These are phyloP conservation scores for Musa acuminata DNA, from an alignment of 176 grass and related monocot genomes.

Conservation along the genomic window DNA sequence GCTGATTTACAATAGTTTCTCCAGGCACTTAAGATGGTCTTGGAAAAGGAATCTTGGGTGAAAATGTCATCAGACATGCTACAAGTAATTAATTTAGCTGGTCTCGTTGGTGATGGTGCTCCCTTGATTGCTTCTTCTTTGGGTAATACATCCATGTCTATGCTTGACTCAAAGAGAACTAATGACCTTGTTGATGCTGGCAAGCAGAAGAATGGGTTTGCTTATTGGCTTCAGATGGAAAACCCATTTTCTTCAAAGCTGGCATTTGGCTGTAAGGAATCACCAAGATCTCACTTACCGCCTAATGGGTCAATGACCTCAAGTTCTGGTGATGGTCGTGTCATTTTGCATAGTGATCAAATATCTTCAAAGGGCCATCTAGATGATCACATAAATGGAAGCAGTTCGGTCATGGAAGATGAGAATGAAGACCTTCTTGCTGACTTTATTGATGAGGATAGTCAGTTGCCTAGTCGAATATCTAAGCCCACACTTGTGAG, in stretches of 20 bases:
- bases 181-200: conserved; percentile 29
- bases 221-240: conserved; percentile 55
- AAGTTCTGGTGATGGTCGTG: conserved; percentile 23
- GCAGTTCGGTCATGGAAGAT: conserved; percentile 56
- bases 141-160: conserved; percentile 35
- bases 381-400: conserved; percentile 45
- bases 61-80: conserved; percentile 71
- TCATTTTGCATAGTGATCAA: conserved; percentile 18
- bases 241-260: conserved; percentile 72
- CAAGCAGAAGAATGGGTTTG: conserved; percentile 57
- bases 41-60: conserved; percentile 89
- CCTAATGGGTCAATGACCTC: conserved; percentile 31
- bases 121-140: conserved; percentile 47
- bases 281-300: conserved; percentile 39
- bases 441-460: conserved; percentile 99
- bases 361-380: conserved; percentile 13
- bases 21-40: conserved; percentile 93
- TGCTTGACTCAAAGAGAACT: conserved; percentile 38
- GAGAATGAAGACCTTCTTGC: conserved; percentile 99
- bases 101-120: conserved; percentile 89
- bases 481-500: conserved; percentile 53
- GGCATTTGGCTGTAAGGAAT: conserved; percentile 54
- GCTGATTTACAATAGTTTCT: conserved; percentile 1
- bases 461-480: conserved; percentile 89
- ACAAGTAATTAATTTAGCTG: conserved; percentile 84